Evolutionary conservation across 257 asterid genomes (phyloP), one percentile per base, ranked within the genome.

Genomic region (Ajuga chamaepitys): DNA sequence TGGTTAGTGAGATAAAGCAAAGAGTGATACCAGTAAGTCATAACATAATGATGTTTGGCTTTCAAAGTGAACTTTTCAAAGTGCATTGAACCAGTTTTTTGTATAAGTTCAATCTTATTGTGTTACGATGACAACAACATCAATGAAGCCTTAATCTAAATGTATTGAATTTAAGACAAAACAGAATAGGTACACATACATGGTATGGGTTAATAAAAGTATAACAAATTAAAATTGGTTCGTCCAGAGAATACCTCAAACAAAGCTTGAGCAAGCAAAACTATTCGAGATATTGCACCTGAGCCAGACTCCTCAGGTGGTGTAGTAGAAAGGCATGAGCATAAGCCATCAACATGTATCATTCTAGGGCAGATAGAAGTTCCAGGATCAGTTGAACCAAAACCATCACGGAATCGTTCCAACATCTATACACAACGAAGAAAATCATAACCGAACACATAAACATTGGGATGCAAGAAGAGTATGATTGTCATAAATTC

Each of bases 251-350:
- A 54, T 82, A 89, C 95, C 95, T 89, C 95, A 80, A 85, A 89
- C 62, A 86, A 81, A 46, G 96, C 89, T 75, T 86, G 95, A 64
- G 95, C 95, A 64, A 89, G 88, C 93, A 89, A 80, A 60, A 89
- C 88, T 51, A 89, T 80, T 50, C 93, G 82, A 38, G 93, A 83
- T 57, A 89, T 76, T 25, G 92, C 88, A 58, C 83, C 85, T 47
- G 86, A 60, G 34, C 83, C 82, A 71, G 82, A 41, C 58, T 81
- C 88, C 66, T 67, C 80, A 41, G 70, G 58, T 64, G 80, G 64
- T 68, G 78, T 78, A 72, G 75, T 72, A 28, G 86, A 73, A 37
- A 72, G 86, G 68, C 96, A 88, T 16, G 82, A 73, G 78, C 96
- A 88, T 67, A 88, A 73, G 45, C 90, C 80, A 66, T 75, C 81